These are phyloP conservation scores for Boletus insuetus DNA, from an alignment of 768 basidiomycete species.

Conservation along the genomic window DNA sequence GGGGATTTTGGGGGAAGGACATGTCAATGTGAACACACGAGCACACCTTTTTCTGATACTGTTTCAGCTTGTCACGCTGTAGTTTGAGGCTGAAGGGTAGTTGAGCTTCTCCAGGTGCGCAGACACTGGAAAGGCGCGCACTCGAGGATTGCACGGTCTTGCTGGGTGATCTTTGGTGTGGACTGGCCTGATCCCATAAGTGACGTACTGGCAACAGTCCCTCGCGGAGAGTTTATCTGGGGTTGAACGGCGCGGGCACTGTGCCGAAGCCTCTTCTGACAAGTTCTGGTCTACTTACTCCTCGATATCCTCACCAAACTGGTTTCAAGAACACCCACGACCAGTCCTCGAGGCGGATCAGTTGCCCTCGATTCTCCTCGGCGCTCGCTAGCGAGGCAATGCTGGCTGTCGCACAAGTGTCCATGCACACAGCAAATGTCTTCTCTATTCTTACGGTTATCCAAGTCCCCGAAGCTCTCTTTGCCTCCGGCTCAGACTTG, in stretches of 20 bases:
- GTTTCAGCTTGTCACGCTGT: conserved; percentile 92
- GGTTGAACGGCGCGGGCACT: neutral
- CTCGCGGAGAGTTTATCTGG: neutral
- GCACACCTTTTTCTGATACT: conserved; percentile 90
- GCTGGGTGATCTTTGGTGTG: conserved; percentile 83
- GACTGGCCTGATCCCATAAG: conserved; percentile 72
- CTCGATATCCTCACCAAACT: conserved; percentile 18
- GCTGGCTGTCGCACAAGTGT: conserved; percentile 23
- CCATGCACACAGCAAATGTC: conserved; percentile 29
- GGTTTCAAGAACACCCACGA: conserved; percentile 1
- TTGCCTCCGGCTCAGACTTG: conserved; percentile 13
- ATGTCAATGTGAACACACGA: neutral
- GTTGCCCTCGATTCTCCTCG: conserved; percentile 2
- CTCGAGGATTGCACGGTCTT: conserved; percentile 96
- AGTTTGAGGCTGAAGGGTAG: conserved; percentile 72
- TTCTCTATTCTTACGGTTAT: conserved; percentile 22
- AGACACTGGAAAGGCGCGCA: conserved; percentile 42
- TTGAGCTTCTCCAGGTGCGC: conserved; percentile 19
- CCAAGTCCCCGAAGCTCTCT: conserved; percentile 15
- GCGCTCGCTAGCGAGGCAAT: conserved; percentile 25
- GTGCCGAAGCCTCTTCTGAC: neutral
- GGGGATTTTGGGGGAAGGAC: neutral
- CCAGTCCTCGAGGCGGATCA: conserved; percentile 13
- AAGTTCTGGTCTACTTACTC: neutral
- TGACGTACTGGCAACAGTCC: conserved; percentile 1